These are phyloP conservation scores for Pterocarpus santalinus DNA, from an alignment of 306 rosid genomes.

Conservation along the genomic window DNA sequence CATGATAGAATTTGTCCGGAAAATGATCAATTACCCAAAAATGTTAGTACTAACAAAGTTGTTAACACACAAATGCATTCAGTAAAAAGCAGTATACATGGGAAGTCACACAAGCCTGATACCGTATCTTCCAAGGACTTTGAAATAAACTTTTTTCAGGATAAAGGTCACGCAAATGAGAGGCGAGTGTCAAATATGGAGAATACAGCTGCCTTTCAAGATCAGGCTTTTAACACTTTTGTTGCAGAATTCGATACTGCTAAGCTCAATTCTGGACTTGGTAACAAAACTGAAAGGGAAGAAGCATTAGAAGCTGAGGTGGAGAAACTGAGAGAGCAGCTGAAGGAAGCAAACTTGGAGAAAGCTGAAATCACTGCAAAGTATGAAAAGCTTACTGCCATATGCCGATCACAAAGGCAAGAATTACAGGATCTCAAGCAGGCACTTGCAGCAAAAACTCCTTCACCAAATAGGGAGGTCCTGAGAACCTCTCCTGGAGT, in stretches of 20 bases:
- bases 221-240: constrained; percentile 76
- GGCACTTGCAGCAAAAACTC: constrained; percentile 72
- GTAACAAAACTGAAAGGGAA: constrained; percentile 67
- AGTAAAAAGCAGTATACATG: constrained; percentile 57
- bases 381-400: constrained; percentile 92
- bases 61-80: constrained; percentile 51
- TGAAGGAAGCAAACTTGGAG: constrained; percentile 74
- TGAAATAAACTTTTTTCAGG: constrained; percentile 68
- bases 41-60: constrained; percentile 59
- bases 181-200: constrained; percentile 56
- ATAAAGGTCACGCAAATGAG: constrained; percentile 47
- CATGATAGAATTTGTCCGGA: constrained; percentile 57
- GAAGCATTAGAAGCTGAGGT: constrained; percentile 80
- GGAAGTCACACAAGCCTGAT: constrained; percentile 59
- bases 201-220: constrained; percentile 60
- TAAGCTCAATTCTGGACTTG: constrained; percentile 59
- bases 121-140: constrained; percentile 67
- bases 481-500: constrained; percentile 53
- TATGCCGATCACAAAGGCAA: constrained; percentile 95
- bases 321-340: constrained; percentile 80
- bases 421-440: constrained; percentile 96
- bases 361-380: constrained; percentile 89
- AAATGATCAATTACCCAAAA: constrained; percentile 62
- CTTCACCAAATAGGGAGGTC: constrained; percentile 73
- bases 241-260: constrained; percentile 81